Evolutionary conservation across 2,329 filamentous ascomycete genomes (phyloP), one percentile per base, ranked within the genome.

Genomic region (Hypoxylon sp.): DNA sequence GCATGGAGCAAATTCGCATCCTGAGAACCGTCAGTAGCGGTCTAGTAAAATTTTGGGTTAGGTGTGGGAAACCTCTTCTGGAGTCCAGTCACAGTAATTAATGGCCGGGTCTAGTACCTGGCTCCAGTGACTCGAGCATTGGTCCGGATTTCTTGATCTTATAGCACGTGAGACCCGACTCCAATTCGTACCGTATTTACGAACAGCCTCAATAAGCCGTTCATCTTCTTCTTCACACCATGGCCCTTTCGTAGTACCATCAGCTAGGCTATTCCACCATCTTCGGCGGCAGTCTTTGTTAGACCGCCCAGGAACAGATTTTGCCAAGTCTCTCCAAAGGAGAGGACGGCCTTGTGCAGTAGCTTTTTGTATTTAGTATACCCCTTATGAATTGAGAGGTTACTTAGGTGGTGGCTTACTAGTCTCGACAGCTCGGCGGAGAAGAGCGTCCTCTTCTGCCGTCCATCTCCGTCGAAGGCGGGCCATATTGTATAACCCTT

Each of bases 271-370:
- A 17, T 57, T 57, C 54, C 54, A 57, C 54, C 54, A 57, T 48
- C 54, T 57, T 24, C 54, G 54, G 11, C 54, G 54, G 19, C 54
- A 57, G 24, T 57, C 54, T 37, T 57, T 57, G 17, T 57, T 57
- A 17, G 54, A 57, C 10, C 54, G 54, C 2, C 54, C 54, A 10
- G 54, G 54, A 1, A 57, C 44, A 6, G 42, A 57, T 17, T 57
- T 57, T 3, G 54, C 54, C 29, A 57, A 57, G 11, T 57, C 54
- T 17, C 54, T 42, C 54, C 54, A 57, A 8, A 57, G 54, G 14
- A 57, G 42, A 13, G 54, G 54, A 6, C 54, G 54, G 13, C 42
- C 39, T 37, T 57, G 54, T 11, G 54, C 29, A 0, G 44, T 57
- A 48, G 54, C 54, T 57, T n/a, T n/a, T 2, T 22, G 9, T n/a